Evolutionary conservation across 192 early-diverging fungal species (phyloP).

Genomic region (Umbelopsis isabellina): DNA sequence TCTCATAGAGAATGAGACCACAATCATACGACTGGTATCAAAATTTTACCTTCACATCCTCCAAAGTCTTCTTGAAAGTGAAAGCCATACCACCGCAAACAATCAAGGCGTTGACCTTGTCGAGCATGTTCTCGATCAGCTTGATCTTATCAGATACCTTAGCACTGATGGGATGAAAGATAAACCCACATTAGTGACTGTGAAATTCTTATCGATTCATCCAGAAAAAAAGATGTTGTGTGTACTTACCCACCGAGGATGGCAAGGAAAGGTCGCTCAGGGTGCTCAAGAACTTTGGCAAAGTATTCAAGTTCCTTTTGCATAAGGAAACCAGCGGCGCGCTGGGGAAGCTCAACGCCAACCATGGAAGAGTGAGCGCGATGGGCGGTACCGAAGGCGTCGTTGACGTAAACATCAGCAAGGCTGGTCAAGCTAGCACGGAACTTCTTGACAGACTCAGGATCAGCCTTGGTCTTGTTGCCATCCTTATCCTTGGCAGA

Average conservation of each 20-base stretch:
- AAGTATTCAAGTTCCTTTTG: slow-evolving; percentile 99
- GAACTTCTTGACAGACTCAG: slow-evolving; percentile 84
- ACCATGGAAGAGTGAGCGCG: slow-evolving; percentile 98
- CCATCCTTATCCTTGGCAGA: slow-evolving; percentile 87
- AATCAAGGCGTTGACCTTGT: slow-evolving; percentile 90
- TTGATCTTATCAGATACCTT: slow-evolving; percentile 99
- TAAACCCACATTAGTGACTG: slow-evolving; percentile 8
- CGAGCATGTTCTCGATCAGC: slow-evolving; percentile 96
- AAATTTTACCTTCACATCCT: slow-evolving; percentile 70
- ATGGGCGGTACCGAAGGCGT: slow-evolving; percentile 99
- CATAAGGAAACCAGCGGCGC: slow-evolving; percentile 97
- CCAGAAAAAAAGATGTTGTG: slow-evolving; percentile 8
- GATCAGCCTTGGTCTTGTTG: slow-evolving; percentile 87
- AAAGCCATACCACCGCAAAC: slow-evolving; percentile 96
- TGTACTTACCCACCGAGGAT: slow-evolving; percentile 85
- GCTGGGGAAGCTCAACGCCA: slow-evolving; percentile 86
- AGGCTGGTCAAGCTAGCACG: slow-evolving; percentile 89
- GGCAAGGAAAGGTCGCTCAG: slow-evolving; percentile 91
- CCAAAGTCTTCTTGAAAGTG: slow-evolving; percentile 94
- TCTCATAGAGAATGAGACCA: not conserved
- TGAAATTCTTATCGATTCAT: slow-evolving; percentile 7
- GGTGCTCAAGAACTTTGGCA: slow-evolving; percentile 93
- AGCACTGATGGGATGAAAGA: slow-evolving; percentile 55
- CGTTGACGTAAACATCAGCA: slow-evolving; percentile 97
- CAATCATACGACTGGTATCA: not conserved